These are phyloP conservation scores for Pulveroboletus ravenelii DNA, from an alignment of 768 basidiomycete genomes.

Conservation along the genomic window DNA sequence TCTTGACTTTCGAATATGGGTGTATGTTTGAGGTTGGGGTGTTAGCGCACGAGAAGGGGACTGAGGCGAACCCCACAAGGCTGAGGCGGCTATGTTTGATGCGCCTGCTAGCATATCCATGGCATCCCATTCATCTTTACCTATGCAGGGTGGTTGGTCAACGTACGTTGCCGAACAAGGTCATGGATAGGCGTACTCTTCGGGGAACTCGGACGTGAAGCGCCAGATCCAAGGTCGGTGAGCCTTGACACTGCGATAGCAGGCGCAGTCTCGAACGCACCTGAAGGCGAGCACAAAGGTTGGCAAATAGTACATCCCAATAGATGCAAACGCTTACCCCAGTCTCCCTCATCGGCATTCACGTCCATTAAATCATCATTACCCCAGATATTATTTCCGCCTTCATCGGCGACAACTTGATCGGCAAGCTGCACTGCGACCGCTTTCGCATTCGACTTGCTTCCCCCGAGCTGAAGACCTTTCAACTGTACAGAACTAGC, in stretches of 20 bases:
- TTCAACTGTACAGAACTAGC: constrained; percentile 39
- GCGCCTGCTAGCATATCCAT: constrained; percentile 9
- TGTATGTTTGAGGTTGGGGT: constrained; percentile 15
- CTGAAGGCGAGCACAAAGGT: constrained; percentile 32
- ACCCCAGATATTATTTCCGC: constrained; percentile 60
- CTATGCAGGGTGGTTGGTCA: not conserved
- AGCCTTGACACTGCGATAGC: constrained; percentile 25
- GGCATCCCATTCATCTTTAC: constrained; percentile 20
- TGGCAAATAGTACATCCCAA: not conserved
- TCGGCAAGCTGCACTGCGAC: constrained; percentile 56
- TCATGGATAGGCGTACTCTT: constrained; percentile 6
- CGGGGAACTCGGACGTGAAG: constrained; percentile 10
- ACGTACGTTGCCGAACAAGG: too few species aligned
- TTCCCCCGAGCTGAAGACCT: constrained; percentile 66
- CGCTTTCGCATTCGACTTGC: constrained; percentile 39
- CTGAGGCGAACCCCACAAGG: constrained; percentile 18
- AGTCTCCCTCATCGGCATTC: constrained; percentile 89
- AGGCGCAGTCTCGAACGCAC: constrained; percentile 68
- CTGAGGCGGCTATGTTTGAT: constrained; percentile 1
- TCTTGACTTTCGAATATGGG: constrained; percentile 4
- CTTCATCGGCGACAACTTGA: constrained; percentile 41
- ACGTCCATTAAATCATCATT: constrained; percentile 86
- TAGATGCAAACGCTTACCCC: constrained; percentile 59
- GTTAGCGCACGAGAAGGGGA: constrained; percentile 15
- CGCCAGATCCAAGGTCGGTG: constrained; percentile 25